These are phyloP conservation scores for Lodderomyces orthopsilosis DNA, from an alignment of 1,139 yeast species.

Conservation along the genomic window DNA sequence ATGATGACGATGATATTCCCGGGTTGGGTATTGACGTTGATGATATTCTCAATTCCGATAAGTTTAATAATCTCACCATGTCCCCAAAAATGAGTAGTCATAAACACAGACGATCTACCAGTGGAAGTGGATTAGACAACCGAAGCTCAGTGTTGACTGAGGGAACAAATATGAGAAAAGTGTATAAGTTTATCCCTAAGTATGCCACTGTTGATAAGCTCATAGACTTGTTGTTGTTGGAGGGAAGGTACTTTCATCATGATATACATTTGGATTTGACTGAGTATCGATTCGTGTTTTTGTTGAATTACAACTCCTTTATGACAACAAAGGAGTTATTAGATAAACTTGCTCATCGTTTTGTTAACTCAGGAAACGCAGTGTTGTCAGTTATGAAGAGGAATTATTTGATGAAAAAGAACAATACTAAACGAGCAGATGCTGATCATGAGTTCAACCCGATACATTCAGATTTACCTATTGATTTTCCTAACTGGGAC, in stretches of 20 bases:
- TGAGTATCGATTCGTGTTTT: constrained; percentile 44
- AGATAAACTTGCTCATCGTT: constrained; percentile 43
- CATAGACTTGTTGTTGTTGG: constrained; percentile 42
- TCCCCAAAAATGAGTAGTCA: constrained; percentile 11
- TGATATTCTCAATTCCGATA: constrained; percentile 42
- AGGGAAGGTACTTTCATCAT: constrained; percentile 37
- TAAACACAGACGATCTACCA: not conserved
- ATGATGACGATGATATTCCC: constrained; percentile 35
- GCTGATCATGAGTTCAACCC: constrained; percentile 4
- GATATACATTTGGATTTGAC: constrained; percentile 40
- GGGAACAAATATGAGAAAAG: constrained; percentile 4
- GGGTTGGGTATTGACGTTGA: constrained; percentile 49
- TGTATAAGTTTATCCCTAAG: constrained; percentile 33
- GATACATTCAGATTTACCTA: constrained; percentile 7
- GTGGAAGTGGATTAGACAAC: not conserved
- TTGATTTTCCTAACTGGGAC: constrained; percentile 57
- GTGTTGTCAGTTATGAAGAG: constrained; percentile 47
- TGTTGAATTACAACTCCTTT: constrained; percentile 43
- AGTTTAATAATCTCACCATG: constrained; percentile 35
- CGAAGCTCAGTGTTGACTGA: constrained; percentile 3
- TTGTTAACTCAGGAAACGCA: constrained; percentile 47
- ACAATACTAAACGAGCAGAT: constrained; percentile 9
- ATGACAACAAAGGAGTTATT: constrained; percentile 42
- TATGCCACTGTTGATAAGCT: constrained; percentile 41
- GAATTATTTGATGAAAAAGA: constrained; percentile 15